Base-by-base conservation (phyloP, 257 asterid genomes). In the Solanum lignicaule region DNA sequence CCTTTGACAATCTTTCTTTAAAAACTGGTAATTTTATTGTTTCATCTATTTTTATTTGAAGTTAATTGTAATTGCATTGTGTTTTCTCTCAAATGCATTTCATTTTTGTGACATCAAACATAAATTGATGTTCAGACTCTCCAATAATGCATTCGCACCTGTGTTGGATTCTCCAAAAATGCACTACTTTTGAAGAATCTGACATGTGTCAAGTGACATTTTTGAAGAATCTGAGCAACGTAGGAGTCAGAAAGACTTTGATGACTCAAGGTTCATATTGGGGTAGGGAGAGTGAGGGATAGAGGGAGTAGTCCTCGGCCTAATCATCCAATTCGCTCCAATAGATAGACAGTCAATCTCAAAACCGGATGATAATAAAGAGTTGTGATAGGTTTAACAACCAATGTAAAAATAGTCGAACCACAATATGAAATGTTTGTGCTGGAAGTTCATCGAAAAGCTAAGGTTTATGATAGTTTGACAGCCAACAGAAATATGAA, bases 1-100 rank as follows among this genome's bases (percentile, higher is more conserved):
- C 93, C 2, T 89, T 91, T 52, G 93, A 94, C 1, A 92, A 89
- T 62, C 86, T 94, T 58, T 93, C 98, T 83, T 79, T 91, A 86
- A 93, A 90, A 92, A 88, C 92, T 81, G 98, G 98, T 94, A 89
- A 84, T 11, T 16, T 83, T 48, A 83, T 69, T 33, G 65, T 74
- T 83, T 71, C 89, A 89, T 87, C 5, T 18, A 29, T 16, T 46
- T 46, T 81, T 81, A n/a, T 29, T 60, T 60, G 5, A 74, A 38
- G 2, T 39, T n/a, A 11, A 23, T 35, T 36, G 33, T 55, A 39
- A 78, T 14, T 38, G 83, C 62, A 25, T 78, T 41, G 65, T 78
- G 36, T 58, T 58, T 20, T 58, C 25, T 58, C 25, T 58, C 0
- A 48, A 48, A 48, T 15, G 60, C 60, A 48, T 48, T 48, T 48